Conservation (phyloP, 352 stramenopile genomes). For the Pythium pectinolyticum region DNA sequence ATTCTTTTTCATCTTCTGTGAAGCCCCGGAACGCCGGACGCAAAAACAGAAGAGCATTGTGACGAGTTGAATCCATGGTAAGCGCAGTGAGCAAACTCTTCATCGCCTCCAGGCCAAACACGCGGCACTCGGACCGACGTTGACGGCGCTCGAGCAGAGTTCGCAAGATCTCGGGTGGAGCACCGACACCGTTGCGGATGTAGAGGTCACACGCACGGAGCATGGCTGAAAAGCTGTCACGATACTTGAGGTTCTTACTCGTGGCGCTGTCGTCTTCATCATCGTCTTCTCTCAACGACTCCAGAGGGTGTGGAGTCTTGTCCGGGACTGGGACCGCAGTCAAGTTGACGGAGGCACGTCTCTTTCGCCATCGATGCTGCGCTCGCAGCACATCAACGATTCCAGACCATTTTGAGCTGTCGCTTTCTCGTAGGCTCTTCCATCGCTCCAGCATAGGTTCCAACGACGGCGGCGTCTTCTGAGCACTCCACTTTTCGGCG, state of each 20-base stretch:
- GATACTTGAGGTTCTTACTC: constrained; percentile 49
- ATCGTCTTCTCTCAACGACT: constrained; percentile 31
- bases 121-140: constrained; percentile 63
- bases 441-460: constrained; percentile 87
- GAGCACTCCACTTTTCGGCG: constrained; percentile 83
- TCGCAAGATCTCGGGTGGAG: constrained; percentile 73
- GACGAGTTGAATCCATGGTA: constrained; percentile 76
- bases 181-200: constrained; percentile 78
- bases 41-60: constrained; percentile 82
- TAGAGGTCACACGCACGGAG: constrained; percentile 88
- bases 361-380: constrained; percentile 60
- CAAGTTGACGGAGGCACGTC: constrained; percentile 48
- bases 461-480: constrained; percentile 78
- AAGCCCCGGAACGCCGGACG: constrained; percentile 81
- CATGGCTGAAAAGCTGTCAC: constrained; percentile 67
- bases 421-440: constrained; percentile 69
- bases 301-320: constrained; percentile 8
- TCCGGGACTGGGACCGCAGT: background rate
- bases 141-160: constrained; percentile 74
- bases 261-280: constrained; percentile 14
- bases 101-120: constrained; percentile 84
- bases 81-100: constrained; percentile 65
- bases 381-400: constrained; percentile 82
- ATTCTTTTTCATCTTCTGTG: constrained; percentile 84
- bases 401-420: constrained; percentile 85